Base-by-base conservation (phyloP, 2,329 filamentous ascomycete species). In the Pseudogymnoascus destructans region DNA sequence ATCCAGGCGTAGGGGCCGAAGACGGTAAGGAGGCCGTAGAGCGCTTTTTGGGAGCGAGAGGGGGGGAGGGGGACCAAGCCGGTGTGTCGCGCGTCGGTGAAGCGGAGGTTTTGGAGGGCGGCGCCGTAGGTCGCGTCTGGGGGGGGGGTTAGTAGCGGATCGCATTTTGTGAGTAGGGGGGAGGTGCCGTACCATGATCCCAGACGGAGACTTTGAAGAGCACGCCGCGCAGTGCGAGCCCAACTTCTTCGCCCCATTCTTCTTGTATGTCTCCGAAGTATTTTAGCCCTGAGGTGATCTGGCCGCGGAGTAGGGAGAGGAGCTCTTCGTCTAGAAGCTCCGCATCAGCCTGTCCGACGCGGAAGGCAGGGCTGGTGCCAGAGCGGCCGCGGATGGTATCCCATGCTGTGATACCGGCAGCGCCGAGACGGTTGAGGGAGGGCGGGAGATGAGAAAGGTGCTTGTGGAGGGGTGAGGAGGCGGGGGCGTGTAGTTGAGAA, bases 181-280 rank as follows among this genome's bases (percentile, higher is more conserved):
- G 42, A 13, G 17, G 15, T 21, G 15, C 15, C 32, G 13, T 54
- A 59, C 58, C 58, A 70, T 96, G 89, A 71, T 97, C 91, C 93
- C 93, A 98, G 60, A 98, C 85, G 13, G 87, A 89, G 62, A 98
- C 79, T 73, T 98, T 98, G 77, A 96, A 98, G 6, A 98, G 75
- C 2, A 90, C 75, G 1, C 86, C 82, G 52, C 92, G 79, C 59
- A 98, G 76, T 0, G 77, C 79, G 25, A 96, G 77, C 62, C 86
- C 77, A 58, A 97, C 92, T 73, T 97, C 93, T 57, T 87, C 78
- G 11, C 84, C 84, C 84, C 89, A 96, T 67, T 95, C 88, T 70
- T 95, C 89, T 60, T 86, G 81, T 46, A 95, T 73, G 13, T 77
- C 85, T 52, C 86, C 85, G 64, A 91, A 86, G 70, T 95, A 93